Conservation (phyloP, 1,139 yeast species). For the Zygosaccharomyces sapae region DNA sequence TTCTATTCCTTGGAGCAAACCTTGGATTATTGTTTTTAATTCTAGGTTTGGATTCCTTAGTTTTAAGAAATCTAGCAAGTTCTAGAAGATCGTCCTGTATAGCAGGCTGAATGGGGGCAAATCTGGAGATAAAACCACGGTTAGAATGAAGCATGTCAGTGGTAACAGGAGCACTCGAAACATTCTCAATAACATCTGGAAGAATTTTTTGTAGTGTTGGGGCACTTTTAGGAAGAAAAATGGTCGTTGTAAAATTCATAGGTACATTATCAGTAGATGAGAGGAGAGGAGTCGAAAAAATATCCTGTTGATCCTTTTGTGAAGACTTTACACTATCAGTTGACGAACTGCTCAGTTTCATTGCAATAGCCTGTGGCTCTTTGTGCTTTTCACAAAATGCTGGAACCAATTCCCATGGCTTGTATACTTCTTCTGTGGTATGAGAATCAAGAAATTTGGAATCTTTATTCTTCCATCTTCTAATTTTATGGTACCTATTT, state of each 20-base stretch:
- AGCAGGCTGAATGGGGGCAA: background rate
- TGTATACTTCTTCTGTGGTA: background rate
- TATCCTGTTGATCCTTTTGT: background rate
- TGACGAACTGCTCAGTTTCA: background rate
- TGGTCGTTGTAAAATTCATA: too few relatives aligned
- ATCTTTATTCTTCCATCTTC: slow-evolving; percentile 2
- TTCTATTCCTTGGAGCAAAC: background rate
- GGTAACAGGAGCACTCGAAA: background rate
- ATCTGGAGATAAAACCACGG: background rate
- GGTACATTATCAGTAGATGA: too few relatives aligned
- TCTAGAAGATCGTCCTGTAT: background rate
- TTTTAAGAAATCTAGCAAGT: background rate
- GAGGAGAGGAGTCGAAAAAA: too few relatives aligned
- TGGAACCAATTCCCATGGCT: background rate
- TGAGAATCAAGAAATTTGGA: background rate
- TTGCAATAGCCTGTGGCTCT: background rate
- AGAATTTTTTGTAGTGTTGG: too few relatives aligned
- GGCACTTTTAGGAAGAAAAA: too few relatives aligned
- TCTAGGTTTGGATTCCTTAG: background rate
- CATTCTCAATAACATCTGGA: background rate
- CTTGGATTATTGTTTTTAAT: background rate
- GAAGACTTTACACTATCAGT: background rate
- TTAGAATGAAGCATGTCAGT: background rate
- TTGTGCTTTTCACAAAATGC: background rate
- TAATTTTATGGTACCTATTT: slow-evolving; percentile 1